These are phyloP conservation scores for Xanthoconium purpureum DNA, from an alignment of 768 basidiomycete species.

Conservation along the genomic window DNA sequence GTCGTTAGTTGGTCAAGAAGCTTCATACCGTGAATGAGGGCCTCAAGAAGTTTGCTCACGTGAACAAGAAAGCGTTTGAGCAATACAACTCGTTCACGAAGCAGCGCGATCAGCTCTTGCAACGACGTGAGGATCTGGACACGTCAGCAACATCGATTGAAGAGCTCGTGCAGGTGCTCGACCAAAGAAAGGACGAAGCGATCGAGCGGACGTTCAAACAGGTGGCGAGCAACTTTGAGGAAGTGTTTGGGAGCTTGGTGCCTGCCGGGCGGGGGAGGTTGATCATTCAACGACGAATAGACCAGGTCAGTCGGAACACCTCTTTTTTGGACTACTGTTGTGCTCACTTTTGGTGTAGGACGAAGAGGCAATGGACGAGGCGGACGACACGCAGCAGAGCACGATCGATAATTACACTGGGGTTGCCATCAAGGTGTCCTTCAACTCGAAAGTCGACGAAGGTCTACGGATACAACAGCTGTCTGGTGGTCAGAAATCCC, in stretches of 20 bases:
- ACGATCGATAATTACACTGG: conserved; percentile 94
- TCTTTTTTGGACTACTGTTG: neutral
- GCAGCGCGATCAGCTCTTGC: conserved; percentile 86
- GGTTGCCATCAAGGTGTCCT: conserved; percentile 96
- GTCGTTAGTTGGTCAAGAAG: conserved; percentile 78
- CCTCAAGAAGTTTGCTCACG: conserved; percentile 94
- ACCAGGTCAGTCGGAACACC: conserved; percentile 50
- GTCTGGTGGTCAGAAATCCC: conserved; percentile 95
- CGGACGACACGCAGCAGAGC: conserved; percentile 68
- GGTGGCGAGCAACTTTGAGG: conserved; percentile 94
- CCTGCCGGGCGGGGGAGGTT: conserved; percentile 88
- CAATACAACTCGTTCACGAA: conserved; percentile 98
- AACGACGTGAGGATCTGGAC: conserved; percentile 88
- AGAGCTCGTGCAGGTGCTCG: conserved; percentile 88
- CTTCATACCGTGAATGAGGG: conserved; percentile 91
- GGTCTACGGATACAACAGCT: conserved; percentile 94
- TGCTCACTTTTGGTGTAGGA: conserved; percentile 43
- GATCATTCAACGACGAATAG: conserved; percentile 89
- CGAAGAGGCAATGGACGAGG: conserved; percentile 65
- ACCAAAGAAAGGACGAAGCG: conserved; percentile 97
- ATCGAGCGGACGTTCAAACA: conserved; percentile 99
- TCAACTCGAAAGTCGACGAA: conserved; percentile 98
- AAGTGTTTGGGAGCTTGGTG: conserved; percentile 94
- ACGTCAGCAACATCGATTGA: conserved; percentile 86
- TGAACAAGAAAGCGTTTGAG: conserved; percentile 99